These are phyloP conservation scores for Aspergillus panamensis DNA, from an alignment of 495 filamentous ascomycete species.

Conservation along the genomic window DNA sequence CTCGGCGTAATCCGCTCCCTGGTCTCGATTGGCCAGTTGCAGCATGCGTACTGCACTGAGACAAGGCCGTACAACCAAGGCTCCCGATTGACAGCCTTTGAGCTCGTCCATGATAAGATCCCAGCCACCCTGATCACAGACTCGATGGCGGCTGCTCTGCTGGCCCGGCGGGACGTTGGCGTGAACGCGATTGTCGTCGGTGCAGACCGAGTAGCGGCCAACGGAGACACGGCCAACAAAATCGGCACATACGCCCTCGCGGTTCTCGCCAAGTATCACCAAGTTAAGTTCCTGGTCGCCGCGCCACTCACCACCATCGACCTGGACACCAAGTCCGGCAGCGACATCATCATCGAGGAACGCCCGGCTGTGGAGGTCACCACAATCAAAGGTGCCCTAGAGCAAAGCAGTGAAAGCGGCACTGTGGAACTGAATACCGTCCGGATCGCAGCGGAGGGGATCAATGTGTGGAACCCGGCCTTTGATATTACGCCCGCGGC, in stretches of 20 bases:
- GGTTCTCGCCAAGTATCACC: constrained; percentile 79
- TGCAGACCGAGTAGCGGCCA: constrained; percentile 90
- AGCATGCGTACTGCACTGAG: constrained; percentile 91
- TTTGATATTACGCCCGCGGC: constrained; percentile 89
- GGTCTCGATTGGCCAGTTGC: constrained; percentile 56
- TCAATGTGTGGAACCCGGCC: constrained; percentile 90
- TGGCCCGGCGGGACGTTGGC: constrained; percentile 55
- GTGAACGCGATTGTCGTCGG: constrained; percentile 89
- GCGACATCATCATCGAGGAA: constrained; percentile 83
- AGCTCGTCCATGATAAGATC: constrained; percentile 88
- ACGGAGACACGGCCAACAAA: constrained; percentile 98
- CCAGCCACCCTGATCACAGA: constrained; percentile 93
- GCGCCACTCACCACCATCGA: constrained; percentile 95
- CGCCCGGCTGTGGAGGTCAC: constrained; percentile 75
- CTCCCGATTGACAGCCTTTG: constrained; percentile 89
- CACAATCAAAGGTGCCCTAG: constrained; percentile 69
- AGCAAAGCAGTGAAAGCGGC: constrained; percentile 40
- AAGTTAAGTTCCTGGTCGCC: constrained; percentile 90
- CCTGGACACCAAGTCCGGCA: constrained; percentile 68
- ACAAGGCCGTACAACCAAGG: constrained; percentile 98
- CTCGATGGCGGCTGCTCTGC: constrained; percentile 88
- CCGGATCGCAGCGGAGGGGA: constrained; percentile 74
- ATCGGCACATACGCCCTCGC: constrained; percentile 94
- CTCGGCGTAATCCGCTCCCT: constrained; percentile 91
- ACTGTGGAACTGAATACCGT: constrained; percentile 63